These are phyloP conservation scores for Aspergillus oerlinghausenensis DNA, from an alignment of 2,329 filamentous ascomycete genomes.

Conservation along the genomic window DNA sequence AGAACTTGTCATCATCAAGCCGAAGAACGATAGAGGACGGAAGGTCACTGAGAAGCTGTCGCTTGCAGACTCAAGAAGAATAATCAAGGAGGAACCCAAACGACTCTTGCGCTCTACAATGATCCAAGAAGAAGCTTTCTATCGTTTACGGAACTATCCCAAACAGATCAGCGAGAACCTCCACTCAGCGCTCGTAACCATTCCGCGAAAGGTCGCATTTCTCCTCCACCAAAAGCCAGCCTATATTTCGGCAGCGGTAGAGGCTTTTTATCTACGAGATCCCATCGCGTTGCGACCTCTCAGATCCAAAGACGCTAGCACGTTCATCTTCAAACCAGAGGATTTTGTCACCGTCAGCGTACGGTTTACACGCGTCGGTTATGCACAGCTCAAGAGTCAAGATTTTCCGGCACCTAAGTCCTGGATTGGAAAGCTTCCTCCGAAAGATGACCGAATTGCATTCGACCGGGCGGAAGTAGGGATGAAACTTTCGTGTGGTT, in stretches of 20 bases:
- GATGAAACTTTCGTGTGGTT: constrained; percentile 85
- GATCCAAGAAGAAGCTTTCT: constrained; percentile 86
- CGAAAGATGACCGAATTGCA: constrained; percentile 42
- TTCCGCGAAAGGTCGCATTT: constrained; percentile 78
- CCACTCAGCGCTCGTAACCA: constrained; percentile 67
- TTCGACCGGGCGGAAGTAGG: constrained; percentile 59
- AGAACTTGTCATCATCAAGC: constrained; percentile 66
- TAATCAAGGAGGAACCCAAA: constrained; percentile 54
- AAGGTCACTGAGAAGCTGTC: constrained; percentile 48
- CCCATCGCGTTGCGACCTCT: constrained; percentile 69
- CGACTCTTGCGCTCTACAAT: constrained; percentile 65
- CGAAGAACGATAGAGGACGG: constrained; percentile 43
- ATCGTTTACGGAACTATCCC: constrained; percentile 80
- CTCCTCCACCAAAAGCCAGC: constrained; percentile 71
- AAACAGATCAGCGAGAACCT: constrained; percentile 66
- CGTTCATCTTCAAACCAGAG: constrained; percentile 64
- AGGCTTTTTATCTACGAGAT: constrained; percentile 89
- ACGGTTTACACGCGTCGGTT: constrained; percentile 82
- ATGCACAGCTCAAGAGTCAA: constrained; percentile 85
- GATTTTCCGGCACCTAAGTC: constrained; percentile 64
- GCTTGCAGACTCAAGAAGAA: constrained; percentile 59
- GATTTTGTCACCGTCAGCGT: constrained; percentile 78
- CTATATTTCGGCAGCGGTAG: constrained; percentile 75
- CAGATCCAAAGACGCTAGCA: constrained; percentile 49
- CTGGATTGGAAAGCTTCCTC: constrained; percentile 46